Evolutionary conservation across 371 early-diverging fungal genomes (phyloP).

Genomic region (Mucor lusitanicus): DNA sequence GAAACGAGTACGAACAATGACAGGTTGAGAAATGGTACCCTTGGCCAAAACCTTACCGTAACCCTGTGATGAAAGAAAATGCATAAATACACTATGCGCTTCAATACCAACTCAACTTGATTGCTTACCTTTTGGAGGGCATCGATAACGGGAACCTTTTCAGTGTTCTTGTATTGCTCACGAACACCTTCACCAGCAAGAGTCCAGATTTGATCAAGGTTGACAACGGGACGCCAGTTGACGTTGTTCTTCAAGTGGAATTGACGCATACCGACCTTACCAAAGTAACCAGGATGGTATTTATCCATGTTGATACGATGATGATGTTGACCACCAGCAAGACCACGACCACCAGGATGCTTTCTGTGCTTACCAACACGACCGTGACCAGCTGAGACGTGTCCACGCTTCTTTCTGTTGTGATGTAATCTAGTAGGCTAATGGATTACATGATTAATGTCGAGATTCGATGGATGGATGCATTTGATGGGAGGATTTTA

Average conservation of each 20-base stretch:
- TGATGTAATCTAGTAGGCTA: slow-evolving; percentile 89
- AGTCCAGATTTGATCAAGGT: slow-evolving; percentile 94
- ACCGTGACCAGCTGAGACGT: too few relatives aligned
- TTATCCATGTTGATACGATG: too few relatives aligned
- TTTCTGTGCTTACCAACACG: too few relatives aligned
- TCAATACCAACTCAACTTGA: neutral
- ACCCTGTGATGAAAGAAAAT: slow-evolving; percentile 55
- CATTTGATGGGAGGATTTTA: neutral
- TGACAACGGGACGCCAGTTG: slow-evolving; percentile 87
- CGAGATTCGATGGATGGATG: slow-evolving; percentile 1
- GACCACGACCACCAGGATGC: too few relatives aligned
- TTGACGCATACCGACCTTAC: slow-evolving; percentile 99
- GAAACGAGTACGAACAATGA: slow-evolving; percentile 97
- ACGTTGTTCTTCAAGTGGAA: slow-evolving; percentile 97
- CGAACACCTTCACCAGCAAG: slow-evolving; percentile 92
- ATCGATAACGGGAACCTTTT: slow-evolving; percentile 94
- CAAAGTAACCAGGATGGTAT: too few relatives aligned
- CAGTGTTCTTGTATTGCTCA: slow-evolving; percentile 84
- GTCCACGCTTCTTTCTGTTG: too few relatives aligned
- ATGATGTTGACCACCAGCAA: too few relatives aligned
- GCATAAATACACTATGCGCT: neutral
- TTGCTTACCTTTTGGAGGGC: slow-evolving; percentile 70
- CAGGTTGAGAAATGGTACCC: slow-evolving; percentile 93
- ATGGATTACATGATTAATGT: neutral
- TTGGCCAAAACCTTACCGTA: slow-evolving; percentile 98